Percentiles rank a stretch among this genome's conserved stretches.
Evolutionary conservation across 805 yeast species (phyloP).

Genomic region (Yamadazyma ubonensis): DNA sequence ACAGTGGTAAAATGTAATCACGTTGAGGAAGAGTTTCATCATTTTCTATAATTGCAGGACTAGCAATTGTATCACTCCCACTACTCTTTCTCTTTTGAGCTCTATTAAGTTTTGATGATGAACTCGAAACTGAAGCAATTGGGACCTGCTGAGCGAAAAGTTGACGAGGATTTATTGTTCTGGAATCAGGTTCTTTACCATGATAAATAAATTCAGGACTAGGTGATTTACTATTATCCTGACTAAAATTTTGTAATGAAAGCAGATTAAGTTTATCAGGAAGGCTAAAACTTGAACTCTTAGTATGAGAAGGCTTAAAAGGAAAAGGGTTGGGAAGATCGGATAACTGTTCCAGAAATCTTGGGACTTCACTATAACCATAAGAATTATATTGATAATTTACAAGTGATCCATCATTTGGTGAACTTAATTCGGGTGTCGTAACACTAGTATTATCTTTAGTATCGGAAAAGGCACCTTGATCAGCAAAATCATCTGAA

Average conservation of each 20-base stretch:
- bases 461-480: slow-evolving; percentile 6
- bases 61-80: neutral
- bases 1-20: slow-evolving; percentile 16
- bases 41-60: neutral
- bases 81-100: slow-evolving; percentile 2
- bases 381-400: slow-evolving; percentile 7
- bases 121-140: neutral
- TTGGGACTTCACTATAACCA: neutral
- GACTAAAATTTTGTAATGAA: slow-evolving; percentile 10
- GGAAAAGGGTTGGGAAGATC: slow-evolving; percentile 1
- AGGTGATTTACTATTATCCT: slow-evolving; percentile 14
- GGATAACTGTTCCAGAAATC: slow-evolving; percentile 1
- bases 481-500: neutral
- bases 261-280: slow-evolving; percentile 17
- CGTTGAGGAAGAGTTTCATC: neutral
- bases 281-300: slow-evolving; percentile 14
- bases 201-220: slow-evolving; percentile 17
- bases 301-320: slow-evolving; percentile 2
- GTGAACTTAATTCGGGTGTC: slow-evolving; percentile 12
- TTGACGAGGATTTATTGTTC: slow-evolving; percentile 36
- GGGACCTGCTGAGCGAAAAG: slow-evolving; percentile 1
- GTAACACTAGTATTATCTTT: slow-evolving; percentile 24
- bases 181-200: slow-evolving; percentile 15
- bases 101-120: slow-evolving; percentile 3
- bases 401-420: slow-evolving; percentile 4